Percentiles rank a stretch among this genome's conserved stretches.
Conservation (phyloP, 2,329 filamentous ascomycete species). For the Endothia cerciana region DNA sequence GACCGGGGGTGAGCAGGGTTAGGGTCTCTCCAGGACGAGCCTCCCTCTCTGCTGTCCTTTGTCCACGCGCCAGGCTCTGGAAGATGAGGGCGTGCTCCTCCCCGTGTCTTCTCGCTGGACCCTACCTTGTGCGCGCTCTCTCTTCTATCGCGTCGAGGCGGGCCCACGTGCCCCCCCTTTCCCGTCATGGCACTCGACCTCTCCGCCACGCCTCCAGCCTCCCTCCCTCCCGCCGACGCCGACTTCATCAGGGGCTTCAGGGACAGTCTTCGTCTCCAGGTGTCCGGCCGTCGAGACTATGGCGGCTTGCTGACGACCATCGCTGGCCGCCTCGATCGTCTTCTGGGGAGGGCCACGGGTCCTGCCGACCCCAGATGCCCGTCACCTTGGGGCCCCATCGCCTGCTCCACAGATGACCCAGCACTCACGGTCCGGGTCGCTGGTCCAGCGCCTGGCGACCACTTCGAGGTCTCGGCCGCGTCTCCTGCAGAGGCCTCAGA, state of each 20-base stretch:
- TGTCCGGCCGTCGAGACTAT: conserved; percentile 12
- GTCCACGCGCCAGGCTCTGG: too few species aligned
- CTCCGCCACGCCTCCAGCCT: neutral
- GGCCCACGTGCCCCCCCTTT: neutral
- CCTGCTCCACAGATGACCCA: neutral
- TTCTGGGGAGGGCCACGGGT: neutral
- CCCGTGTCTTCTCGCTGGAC: too few species aligned
- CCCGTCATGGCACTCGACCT: neutral
- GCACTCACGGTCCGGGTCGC: conserved; percentile 12
- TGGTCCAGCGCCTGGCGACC: conserved; percentile 15
- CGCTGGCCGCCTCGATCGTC: conserved; percentile 12
- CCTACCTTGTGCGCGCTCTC: too few species aligned
- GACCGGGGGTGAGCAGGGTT: too few species aligned
- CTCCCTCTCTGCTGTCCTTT: too few species aligned
- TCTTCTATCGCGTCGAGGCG: too few species aligned
- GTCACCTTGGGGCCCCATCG: conserved; percentile 9
- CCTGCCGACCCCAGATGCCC: neutral
- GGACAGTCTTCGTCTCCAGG: conserved; percentile 1
- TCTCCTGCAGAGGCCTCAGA: conserved; percentile 13
- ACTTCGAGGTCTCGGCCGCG: conserved; percentile 2
- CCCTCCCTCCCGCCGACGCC: conserved; percentile 14
- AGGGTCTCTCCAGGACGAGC: too few species aligned
- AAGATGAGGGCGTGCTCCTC: too few species aligned
- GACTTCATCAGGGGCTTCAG: conserved; percentile 12
- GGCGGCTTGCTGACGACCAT: conserved; percentile 18